Evolutionary conservation across 1,139 yeast species (phyloP).

Genomic region (Arxiozyma bovina): DNA sequence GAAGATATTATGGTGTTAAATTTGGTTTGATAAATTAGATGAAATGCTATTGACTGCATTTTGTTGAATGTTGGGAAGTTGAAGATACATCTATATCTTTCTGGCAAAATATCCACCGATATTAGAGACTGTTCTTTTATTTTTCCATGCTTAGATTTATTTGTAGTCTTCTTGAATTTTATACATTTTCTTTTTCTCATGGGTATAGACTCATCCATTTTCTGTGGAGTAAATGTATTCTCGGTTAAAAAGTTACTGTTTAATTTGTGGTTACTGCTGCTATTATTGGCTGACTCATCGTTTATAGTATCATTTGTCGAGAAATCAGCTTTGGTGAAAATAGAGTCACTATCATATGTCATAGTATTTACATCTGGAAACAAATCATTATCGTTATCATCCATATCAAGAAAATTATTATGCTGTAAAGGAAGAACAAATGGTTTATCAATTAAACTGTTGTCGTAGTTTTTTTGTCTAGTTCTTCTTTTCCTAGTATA

Average conservation of each 20-base stretch:
- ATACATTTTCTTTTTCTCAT: conserved; percentile 4
- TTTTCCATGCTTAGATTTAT: background rate
- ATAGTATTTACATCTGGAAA: background rate
- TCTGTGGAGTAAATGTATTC: background rate
- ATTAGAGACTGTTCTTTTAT: conserved; percentile 1
- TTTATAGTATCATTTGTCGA: conserved; percentile 9
- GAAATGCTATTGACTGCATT: conserved; percentile 43
- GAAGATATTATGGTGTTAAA: conserved; percentile 42
- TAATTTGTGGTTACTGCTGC: background rate
- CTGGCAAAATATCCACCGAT: conserved; percentile 22
- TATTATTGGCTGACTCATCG: conserved; percentile 3
- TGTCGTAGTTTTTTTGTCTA: conserved; percentile 1
- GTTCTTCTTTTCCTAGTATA: conserved; percentile 7
- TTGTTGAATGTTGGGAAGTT: conserved; percentile 36
- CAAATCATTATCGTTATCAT: conserved; percentile 9
- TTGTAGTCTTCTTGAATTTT: background rate
- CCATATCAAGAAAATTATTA: conserved; percentile 20
- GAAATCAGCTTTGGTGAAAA: conserved; percentile 1
- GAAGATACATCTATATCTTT: conserved; percentile 30
- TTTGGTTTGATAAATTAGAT: conserved; percentile 30
- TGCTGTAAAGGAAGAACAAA: conserved; percentile 18
- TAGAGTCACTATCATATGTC: conserved; percentile 1
- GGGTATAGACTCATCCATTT: background rate
- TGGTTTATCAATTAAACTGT: conserved; percentile 5
- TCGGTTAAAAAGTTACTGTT: background rate